Evolutionary conservation across 2,329 filamentous ascomycete species (phyloP).

Genomic region (Aspergillus terreus): DNA sequence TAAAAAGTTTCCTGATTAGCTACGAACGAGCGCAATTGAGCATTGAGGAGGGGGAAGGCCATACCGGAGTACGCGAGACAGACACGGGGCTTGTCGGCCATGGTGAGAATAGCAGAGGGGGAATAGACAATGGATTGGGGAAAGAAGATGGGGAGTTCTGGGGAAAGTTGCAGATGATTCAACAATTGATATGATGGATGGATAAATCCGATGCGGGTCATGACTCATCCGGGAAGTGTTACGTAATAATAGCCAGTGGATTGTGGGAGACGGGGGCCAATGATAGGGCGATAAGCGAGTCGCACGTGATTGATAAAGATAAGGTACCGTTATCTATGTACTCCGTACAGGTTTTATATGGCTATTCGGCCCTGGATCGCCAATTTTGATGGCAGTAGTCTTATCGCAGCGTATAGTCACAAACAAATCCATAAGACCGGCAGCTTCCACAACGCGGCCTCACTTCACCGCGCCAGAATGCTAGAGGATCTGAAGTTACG

Average conservation of each 20-base stretch:
- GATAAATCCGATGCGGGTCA: neutral
- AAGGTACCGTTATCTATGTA: neutral
- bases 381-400: too few species aligned
- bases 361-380: too few species aligned
- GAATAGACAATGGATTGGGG: neutral
- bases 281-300: neutral
- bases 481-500: too few species aligned
- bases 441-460: too few species aligned
- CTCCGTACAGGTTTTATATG: neutral
- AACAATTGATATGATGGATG: neutral
- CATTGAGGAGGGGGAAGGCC: neutral
- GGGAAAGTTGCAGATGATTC: neutral
- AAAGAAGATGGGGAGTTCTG: neutral
- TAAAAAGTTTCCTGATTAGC: slow-evolving; percentile 7
- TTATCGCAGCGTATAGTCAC: too few species aligned
- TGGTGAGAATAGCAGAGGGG: slow-evolving; percentile 3
- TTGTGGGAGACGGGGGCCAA: neutral
- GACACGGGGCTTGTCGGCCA: slow-evolving; percentile 17
- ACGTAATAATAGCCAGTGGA: neutral
- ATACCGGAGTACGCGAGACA: slow-evolving; percentile 23
- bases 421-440: too few species aligned
- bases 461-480: too few species aligned
- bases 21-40: neutral
- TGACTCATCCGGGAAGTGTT: neutral
- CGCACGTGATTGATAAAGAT: neutral